phyloP scores from a whole-genome alignment of 148 eudicot genomes.

The Camellia lanceoleosa region DNA sequence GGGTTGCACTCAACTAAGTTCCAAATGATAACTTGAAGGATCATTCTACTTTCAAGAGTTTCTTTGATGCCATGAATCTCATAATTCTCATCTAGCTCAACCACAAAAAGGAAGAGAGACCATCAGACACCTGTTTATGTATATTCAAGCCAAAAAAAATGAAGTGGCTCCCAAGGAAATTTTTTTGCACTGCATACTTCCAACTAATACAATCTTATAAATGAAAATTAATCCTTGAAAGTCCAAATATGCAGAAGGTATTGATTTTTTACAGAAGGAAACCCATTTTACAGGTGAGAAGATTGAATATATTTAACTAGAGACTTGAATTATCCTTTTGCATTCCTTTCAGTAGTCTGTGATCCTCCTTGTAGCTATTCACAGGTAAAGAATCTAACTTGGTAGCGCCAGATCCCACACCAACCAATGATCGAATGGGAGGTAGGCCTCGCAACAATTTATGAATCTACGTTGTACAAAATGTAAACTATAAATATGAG shows the following conservation, averaged over 20 bases:
- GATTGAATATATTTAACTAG: background rate
- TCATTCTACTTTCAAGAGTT: background rate
- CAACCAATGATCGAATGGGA: constrained; percentile 73
- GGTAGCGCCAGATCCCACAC: constrained; percentile 93
- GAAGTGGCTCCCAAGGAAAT: background rate
- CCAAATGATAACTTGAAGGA: background rate
- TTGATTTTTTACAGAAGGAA: background rate
- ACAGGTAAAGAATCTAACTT: constrained; percentile 82
- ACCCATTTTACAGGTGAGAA: background rate
- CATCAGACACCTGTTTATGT: background rate
- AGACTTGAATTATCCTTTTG: constrained; percentile 67
- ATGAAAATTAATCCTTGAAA: constrained; percentile 8
- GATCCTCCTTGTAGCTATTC: constrained; percentile 75
- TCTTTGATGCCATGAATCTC: constrained; percentile 2
- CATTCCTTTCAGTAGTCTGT: constrained; percentile 80
- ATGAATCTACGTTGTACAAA: constrained; percentile 50
- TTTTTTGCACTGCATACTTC: background rate
- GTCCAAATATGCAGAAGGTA: background rate
- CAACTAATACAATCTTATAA: background rate
- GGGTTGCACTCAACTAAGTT: background rate
- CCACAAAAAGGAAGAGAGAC: background rate
- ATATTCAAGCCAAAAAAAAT: background rate
- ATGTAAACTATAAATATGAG: constrained; percentile 5
- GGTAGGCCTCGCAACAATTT: constrained; percentile 82
- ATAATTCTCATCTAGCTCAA: background rate